These are phyloP conservation scores for Ceratocystiopsis sp. DNA, from an alignment of 2,329 filamentous ascomycete species.

Conservation along the genomic window DNA sequence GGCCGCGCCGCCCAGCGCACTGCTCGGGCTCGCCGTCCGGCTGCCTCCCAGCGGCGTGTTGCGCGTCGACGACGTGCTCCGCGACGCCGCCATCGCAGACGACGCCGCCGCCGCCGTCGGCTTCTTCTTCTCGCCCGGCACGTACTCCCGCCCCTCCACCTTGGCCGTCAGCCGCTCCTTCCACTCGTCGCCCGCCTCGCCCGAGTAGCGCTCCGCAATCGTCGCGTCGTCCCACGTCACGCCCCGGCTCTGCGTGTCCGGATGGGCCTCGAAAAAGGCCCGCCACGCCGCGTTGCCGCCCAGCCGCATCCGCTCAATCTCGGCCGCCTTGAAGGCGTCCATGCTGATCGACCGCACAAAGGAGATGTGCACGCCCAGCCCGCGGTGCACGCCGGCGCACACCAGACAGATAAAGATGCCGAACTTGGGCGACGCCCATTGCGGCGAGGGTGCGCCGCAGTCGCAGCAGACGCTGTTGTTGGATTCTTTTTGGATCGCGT, in stretches of 20 bases:
- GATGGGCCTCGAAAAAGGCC: slow-evolving; percentile 64
- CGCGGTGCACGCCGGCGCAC: slow-evolving; percentile 87
- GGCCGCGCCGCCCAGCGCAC: slow-evolving; percentile 7
- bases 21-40: slow-evolving; percentile 13
- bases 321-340: slow-evolving; percentile 90
- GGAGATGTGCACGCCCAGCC: slow-evolving; percentile 92
- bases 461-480: slow-evolving; percentile 87
- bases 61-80: slow-evolving; percentile 21
- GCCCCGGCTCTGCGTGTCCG: slow-evolving; percentile 47
- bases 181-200: slow-evolving; percentile 84
- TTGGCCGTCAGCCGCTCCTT: slow-evolving; percentile 79
- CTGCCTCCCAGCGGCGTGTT: slow-evolving; percentile 8
- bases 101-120: slow-evolving; percentile 18
- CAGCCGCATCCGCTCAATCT: slow-evolving; percentile 84
- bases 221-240: slow-evolving; percentile 71
- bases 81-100: slow-evolving; percentile 21
- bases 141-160: slow-evolving; percentile 76
- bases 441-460: slow-evolving; percentile 85
- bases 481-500: slow-evolving; percentile 77
- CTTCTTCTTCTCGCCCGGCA: slow-evolving; percentile 44
- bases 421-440: slow-evolving; percentile 97
- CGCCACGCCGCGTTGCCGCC: slow-evolving; percentile 84
- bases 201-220: slow-evolving; percentile 79
- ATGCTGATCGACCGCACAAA: slow-evolving; percentile 96
- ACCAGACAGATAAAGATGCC: slow-evolving; percentile 97